These are phyloP conservation scores for Eustoma russellianum DNA, from an alignment of 257 asterid species.

Conservation along the genomic window DNA sequence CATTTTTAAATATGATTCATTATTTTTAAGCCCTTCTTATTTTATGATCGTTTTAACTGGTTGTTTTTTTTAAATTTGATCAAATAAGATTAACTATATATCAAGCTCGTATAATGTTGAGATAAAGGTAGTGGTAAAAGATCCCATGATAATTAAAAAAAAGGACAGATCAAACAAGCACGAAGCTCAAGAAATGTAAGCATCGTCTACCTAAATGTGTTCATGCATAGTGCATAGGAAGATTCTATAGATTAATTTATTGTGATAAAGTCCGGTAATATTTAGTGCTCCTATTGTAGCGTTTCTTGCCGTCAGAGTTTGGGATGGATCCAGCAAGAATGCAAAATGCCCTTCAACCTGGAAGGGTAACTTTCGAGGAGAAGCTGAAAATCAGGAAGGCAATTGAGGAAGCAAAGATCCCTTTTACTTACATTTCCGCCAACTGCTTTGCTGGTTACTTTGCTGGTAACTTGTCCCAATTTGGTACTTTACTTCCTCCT, in stretches of 20 bases:
- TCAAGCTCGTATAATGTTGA: no score
- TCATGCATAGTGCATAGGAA: no score
- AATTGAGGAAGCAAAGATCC: conserved; percentile 60
- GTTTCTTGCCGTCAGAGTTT: conserved; percentile 82
- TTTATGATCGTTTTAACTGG: neutral
- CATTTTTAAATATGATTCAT: no score
- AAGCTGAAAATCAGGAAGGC: conserved; percentile 63
- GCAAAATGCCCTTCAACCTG: conserved; percentile 70
- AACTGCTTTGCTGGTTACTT: conserved; percentile 75
- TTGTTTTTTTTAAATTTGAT: no score
- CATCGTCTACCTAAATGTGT: no score
- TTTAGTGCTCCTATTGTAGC: conserved; percentile 21
- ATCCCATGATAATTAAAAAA: no score
- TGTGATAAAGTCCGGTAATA: neutral
- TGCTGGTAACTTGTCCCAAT: conserved; percentile 60
- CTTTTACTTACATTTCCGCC: conserved; percentile 64
- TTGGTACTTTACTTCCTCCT: conserved; percentile 68
- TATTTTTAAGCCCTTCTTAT: neutral
- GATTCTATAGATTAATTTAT: no score
- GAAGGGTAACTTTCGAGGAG: conserved; percentile 81
- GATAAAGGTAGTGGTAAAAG: no score
- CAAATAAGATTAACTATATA: no score
- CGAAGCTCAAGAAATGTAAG: no score
- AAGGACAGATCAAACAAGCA: no score
- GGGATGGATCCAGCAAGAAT: conserved; percentile 68